Conservation (phyloP, 1,284 basidiomycete species). For the Austroboletus novae-zelandiae region DNA sequence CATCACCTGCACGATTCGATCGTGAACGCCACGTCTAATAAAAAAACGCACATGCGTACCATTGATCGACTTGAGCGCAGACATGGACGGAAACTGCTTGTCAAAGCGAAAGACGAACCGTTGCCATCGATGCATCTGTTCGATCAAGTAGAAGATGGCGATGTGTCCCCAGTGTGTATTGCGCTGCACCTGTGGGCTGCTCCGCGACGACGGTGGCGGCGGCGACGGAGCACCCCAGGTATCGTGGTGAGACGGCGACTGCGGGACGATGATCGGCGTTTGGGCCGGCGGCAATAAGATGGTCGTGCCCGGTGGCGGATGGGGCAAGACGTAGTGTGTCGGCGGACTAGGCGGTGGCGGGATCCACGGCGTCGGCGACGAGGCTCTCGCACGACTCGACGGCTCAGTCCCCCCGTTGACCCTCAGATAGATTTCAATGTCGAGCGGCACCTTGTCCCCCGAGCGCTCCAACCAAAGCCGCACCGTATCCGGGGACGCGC, state of each 20-base stretch:
- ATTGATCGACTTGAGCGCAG: slow-evolving; percentile 63
- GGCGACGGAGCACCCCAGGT: slow-evolving; percentile 24
- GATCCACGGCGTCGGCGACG: slow-evolving; percentile 41
- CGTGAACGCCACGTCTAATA: slow-evolving; percentile 2
- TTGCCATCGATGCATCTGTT: slow-evolving; percentile 77
- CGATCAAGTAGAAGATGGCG: slow-evolving; percentile 69
- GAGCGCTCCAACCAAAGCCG: slow-evolving; percentile 78
- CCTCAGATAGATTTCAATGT: slow-evolving; percentile 73
- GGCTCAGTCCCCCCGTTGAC: slow-evolving; percentile 37
- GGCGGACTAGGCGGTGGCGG: slow-evolving; percentile 32
- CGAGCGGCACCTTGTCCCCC: slow-evolving; percentile 61
- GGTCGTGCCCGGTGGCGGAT: slow-evolving; percentile 32
- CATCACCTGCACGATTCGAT: slow-evolving; percentile 47
- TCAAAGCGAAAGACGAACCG: slow-evolving; percentile 76
- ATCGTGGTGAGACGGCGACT: slow-evolving; percentile 36
- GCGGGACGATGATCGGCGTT: slow-evolving; percentile 36
- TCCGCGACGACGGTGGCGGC: slow-evolving; percentile 25
- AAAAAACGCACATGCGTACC: slow-evolving; percentile 40
- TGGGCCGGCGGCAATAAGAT: slow-evolving; percentile 38
- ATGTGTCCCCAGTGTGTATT: slow-evolving; percentile 75
- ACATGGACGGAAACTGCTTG: slow-evolving; percentile 66
- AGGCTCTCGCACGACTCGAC: slow-evolving; percentile 28
- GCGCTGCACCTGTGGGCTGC: slow-evolving; percentile 32
- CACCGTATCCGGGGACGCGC: slow-evolving; percentile 70
- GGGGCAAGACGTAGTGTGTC: slow-evolving; percentile 41